Conservation (phyloP, 176 grass and related monocot genomes). For the Phoenix dactylifera region DNA sequence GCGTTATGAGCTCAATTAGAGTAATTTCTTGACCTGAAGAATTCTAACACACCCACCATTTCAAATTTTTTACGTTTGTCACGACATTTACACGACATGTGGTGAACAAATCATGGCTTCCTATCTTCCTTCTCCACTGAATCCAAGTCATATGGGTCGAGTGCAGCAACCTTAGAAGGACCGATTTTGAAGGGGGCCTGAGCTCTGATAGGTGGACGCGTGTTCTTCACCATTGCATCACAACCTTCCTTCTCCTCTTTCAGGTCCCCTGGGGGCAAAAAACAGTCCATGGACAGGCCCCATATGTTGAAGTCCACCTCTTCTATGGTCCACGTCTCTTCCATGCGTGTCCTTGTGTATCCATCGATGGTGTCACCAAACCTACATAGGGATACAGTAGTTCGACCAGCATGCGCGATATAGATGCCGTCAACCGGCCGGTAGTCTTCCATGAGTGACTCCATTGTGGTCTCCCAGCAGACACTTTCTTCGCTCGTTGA, state of each 20-base stretch:
- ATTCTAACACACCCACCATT: no score
- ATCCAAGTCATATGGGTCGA: no score
- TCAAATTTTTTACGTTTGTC: no score
- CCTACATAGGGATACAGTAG: slow-evolving; percentile 9
- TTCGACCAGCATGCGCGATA: slow-evolving; percentile 22
- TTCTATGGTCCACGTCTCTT: slow-evolving; percentile 26
- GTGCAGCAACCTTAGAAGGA: no score
- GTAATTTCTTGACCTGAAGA: no score
- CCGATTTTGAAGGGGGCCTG: no score
- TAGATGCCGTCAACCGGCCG: slow-evolving; percentile 15
- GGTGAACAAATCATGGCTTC: no score
- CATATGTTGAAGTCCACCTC: slow-evolving; percentile 26
- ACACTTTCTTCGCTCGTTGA: background rate
- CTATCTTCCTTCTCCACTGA: no score
- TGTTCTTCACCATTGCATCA: background rate
- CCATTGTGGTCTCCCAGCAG: slow-evolving; percentile 23
- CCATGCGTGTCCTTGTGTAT: slow-evolving; percentile 11
- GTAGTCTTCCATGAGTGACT: slow-evolving; percentile 19
- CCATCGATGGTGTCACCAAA: slow-evolving; percentile 13
- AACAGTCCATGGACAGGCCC: slow-evolving; percentile 18
- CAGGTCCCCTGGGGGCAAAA: slow-evolving; percentile 10
- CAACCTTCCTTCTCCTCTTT: slow-evolving; percentile 11
- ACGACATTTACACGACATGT: no score
- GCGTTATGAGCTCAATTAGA: no score
- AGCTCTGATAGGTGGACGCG: background rate